A percentile compares a stretch with the other conserved stretches of the same genome.
Evolutionary conservation across 177 flowering plant genomes (phyloP).

Genomic region (Telopea speciosissima): DNA sequence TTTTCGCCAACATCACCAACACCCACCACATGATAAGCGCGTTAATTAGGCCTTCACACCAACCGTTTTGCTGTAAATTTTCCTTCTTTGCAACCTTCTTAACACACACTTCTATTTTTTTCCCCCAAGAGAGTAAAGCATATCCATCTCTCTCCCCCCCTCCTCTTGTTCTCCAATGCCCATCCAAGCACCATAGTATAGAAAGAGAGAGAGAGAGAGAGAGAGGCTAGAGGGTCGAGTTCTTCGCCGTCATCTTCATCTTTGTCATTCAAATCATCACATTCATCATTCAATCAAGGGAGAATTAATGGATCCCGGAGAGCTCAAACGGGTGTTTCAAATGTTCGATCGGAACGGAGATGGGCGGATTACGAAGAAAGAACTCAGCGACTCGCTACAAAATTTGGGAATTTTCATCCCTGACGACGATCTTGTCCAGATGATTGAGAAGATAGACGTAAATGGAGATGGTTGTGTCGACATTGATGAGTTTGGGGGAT

Average conservation of each 20-base stretch:
- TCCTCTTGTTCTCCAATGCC: slow-evolving; percentile 20
- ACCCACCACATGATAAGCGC: background rate
- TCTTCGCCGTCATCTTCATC: background rate
- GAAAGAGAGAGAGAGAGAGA: no score
- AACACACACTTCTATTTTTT: slow-evolving; percentile 22
- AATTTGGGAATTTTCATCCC: slow-evolving; percentile 58
- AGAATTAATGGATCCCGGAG: slow-evolving; percentile 53
- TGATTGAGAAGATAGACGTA: slow-evolving; percentile 61
- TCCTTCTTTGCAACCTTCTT: slow-evolving; percentile 35
- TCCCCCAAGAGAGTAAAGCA: slow-evolving; percentile 31
- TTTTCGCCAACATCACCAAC: slow-evolving; percentile 12
- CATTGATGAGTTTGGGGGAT: slow-evolving; percentile 40
- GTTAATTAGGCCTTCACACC: slow-evolving; percentile 27
- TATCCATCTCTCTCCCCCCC: slow-evolving; percentile 19
- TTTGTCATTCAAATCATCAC: background rate
- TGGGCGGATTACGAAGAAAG: slow-evolving; percentile 56
- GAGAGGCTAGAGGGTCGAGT: background rate
- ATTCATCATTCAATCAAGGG: no score
- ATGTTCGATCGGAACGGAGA: slow-evolving; percentile 77
- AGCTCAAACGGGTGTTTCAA: slow-evolving; percentile 58
- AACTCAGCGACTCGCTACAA: slow-evolving; percentile 52
- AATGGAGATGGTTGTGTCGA: slow-evolving; percentile 75
- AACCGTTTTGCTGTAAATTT: slow-evolving; percentile 28
- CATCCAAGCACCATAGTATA: background rate
- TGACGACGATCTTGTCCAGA: slow-evolving; percentile 42